These are phyloP conservation scores for Colletotrichum paranaense DNA, from an alignment of 2,329 filamentous ascomycete species.

Conservation along the genomic window DNA sequence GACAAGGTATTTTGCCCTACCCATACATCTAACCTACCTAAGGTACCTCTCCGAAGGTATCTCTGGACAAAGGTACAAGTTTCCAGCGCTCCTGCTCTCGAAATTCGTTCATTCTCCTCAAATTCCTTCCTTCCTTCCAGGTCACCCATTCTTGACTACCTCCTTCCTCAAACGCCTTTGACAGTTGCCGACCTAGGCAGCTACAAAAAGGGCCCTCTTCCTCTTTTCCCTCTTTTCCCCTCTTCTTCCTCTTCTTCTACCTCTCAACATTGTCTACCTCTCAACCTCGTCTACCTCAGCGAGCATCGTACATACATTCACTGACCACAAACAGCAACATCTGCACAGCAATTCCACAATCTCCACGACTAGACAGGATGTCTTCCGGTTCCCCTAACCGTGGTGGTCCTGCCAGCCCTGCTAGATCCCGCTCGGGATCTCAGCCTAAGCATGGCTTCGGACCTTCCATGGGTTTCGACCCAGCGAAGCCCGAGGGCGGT, in stretches of 20 bases:
- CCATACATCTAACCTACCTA: not conserved
- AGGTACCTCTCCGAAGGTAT: too few relatives aligned
- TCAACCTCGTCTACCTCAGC: not conserved
- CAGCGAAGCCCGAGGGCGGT: slow-evolving; percentile 48
- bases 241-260: not conserved
- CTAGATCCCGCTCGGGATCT: slow-evolving; percentile 14
- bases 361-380: not conserved
- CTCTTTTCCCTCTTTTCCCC: not conserved
- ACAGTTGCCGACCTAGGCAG: not conserved
- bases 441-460: slow-evolving; percentile 20
- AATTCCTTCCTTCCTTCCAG: not conserved
- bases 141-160: not conserved
- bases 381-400: slow-evolving; percentile 6
- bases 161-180: not conserved
- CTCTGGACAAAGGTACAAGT: not conserved
- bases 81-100: too few relatives aligned
- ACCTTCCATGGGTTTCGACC: slow-evolving; percentile 54
- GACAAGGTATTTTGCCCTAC: not conserved
- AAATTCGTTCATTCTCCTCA: not conserved
- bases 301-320: not conserved
- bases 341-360: not conserved
- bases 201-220: not conserved
- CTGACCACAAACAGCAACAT: not conserved
- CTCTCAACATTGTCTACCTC: not conserved
- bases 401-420: not conserved